A percentile compares a stretch with the other conserved stretches of the same genome.
These are phyloP conservation scores for Hyphopichia pseudoburtonii DNA, from an alignment of 1,139 yeast species.

Conservation along the genomic window DNA sequence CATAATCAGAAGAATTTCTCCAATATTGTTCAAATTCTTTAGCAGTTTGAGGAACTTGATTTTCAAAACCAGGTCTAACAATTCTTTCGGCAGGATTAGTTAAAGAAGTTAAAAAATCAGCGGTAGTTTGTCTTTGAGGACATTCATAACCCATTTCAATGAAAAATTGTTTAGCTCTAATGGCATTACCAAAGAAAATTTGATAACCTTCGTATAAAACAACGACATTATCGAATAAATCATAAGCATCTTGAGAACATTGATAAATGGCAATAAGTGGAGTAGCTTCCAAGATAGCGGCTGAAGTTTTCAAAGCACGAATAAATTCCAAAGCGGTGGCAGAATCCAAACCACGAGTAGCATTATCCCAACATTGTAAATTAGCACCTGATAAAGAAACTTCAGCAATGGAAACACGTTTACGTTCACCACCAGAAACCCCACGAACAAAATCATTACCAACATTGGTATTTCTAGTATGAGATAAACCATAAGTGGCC, in stretches of 20 bases:
- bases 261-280: conserved; percentile 80
- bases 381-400: conserved; percentile 37
- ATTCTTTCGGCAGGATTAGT: conserved; percentile 54
- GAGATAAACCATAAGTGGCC: conserved; percentile 42
- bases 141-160: conserved; percentile 54
- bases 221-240: conserved; percentile 67
- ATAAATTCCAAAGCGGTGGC: conserved; percentile 71
- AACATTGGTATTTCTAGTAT: conserved; percentile 34
- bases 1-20: conserved; percentile 57
- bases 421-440: conserved; percentile 47
- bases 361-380: conserved; percentile 61
- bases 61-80: conserved; percentile 53
- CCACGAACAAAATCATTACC: conserved; percentile 41
- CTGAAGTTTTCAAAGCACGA: conserved; percentile 63
- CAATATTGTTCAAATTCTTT: conserved; percentile 67
- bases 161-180: conserved; percentile 54
- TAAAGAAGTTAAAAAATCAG: conserved; percentile 70
- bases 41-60: conserved; percentile 65
- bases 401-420: conserved; percentile 47
- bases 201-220: conserved; percentile 78
- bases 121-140: conserved; percentile 76
- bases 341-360: conserved; percentile 62
- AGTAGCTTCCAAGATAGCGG: conserved; percentile 57
- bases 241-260: conserved; percentile 75
- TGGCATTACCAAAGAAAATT: conserved; percentile 67